Evolutionary conservation across 768 basidiomycete genomes (phyloP), one percentile per base, ranked within the genome.

Genomic region (Candolleomyces efflorescens): DNA sequence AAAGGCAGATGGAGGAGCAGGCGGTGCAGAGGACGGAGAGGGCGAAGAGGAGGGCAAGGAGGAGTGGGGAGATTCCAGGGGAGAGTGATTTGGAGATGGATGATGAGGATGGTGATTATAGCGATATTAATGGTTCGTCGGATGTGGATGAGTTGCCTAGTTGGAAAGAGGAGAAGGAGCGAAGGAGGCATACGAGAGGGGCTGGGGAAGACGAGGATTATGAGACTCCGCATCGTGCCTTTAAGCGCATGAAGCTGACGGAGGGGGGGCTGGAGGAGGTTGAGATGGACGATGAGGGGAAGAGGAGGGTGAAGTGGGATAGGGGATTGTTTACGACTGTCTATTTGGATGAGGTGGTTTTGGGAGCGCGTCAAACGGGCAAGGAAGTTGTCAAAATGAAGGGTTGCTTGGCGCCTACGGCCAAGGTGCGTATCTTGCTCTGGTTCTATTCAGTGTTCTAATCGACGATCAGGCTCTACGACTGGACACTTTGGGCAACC

Each of bases 121-220:
- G 71, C 22, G 56, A 62, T 46, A 5, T n/a, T n/a, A n/a, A n/a
- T n/a, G n/a, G 17, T 43, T 20, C 22, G 20, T 22, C 20, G n/a
- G 68, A 61, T 49, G 66, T 69, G n/a, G 64, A 69, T 48, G 59
- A 59, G 45, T 58, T 60, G 52, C 38, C 64, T 49, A 44, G 24
- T 3, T 18, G 12, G 22, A 27, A 12, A 11, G 5, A 32, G 32
- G 32, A 32, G 32, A 5, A 32, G 32, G 11, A 5, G 15, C 51
- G 18, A 4, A 4, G 26, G 54, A 71, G 69, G 60, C 88, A 91
- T 71, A 71, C 68, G 53, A 74, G 84, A 64, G 91, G 85, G 1
- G 82, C 90, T 3, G 92, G 91, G 2, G 91, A 94, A 23, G 89
- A 91, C 24, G 90, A 87, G 63, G 90, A 90, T 59, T 91, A 90